Conservation (phyloP, 2,329 filamentous ascomycete species). For the Diplodia intermedia region DNA sequence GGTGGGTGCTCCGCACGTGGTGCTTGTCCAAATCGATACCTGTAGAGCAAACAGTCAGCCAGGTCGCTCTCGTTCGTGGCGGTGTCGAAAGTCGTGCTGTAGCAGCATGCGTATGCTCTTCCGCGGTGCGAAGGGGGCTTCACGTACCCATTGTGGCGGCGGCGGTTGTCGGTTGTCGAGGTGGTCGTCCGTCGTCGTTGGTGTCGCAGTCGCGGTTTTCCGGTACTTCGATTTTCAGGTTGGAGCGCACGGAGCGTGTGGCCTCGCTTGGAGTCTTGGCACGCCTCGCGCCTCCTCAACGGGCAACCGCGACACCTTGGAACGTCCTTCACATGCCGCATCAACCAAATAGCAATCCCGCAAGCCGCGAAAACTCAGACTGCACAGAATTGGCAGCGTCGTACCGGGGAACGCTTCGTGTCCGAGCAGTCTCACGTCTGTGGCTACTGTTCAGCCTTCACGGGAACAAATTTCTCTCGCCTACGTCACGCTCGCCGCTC, state of each 20-base stretch:
- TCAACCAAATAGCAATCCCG: not conserved
- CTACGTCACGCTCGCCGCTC: constrained; percentile 1
- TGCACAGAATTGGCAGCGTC: no score
- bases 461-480: not conserved
- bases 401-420: no score
- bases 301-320: constrained; percentile 6
- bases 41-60: constrained; percentile 23
- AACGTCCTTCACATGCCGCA: not conserved
- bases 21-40: constrained; percentile 61
- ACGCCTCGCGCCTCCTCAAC: constrained; percentile 13
- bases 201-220: constrained; percentile 28
- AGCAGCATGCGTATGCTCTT: constrained; percentile 8
- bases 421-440: not conserved
- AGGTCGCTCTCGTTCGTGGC: constrained; percentile 1
- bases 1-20: constrained; percentile 74
- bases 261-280: constrained; percentile 28
- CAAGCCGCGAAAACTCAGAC: not conserved
- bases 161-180: constrained; percentile 31
- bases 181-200: constrained; percentile 33
- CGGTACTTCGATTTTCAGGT: constrained; percentile 30
- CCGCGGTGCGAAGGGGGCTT: not conserved
- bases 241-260: constrained; percentile 29
- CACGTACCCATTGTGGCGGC: constrained; percentile 34
- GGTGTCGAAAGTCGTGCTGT: constrained; percentile 11
- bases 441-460: not conserved